A percentile compares a stretch with the other conserved stretches of the same genome.
These are phyloP conservation scores for Vigna radiata DNA, from an alignment of 306 rosid genomes.

Conservation along the genomic window DNA sequence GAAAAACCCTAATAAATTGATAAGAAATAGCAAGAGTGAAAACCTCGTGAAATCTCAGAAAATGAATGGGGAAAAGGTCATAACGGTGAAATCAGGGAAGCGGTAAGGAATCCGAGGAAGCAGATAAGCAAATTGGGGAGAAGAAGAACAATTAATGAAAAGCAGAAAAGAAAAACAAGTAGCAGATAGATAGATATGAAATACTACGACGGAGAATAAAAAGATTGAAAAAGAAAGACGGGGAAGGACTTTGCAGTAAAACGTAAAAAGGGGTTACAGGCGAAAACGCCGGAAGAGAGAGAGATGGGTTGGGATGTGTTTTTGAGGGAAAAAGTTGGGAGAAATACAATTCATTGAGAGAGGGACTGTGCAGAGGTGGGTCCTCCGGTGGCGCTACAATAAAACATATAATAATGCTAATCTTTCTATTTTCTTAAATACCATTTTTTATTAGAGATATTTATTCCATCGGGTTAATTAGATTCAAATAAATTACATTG, in stretches of 20 bases:
- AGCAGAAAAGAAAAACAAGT: slow-evolving; percentile 39
- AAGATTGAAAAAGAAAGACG: slow-evolving; percentile 25
- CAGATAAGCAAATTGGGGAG: slow-evolving; percentile 53
- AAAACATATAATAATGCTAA: neutral
- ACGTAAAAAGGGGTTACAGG: slow-evolving; percentile 38
- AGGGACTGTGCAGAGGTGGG: slow-evolving; percentile 4
- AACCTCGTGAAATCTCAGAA: slow-evolving; percentile 54
- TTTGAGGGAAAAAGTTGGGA: neutral
- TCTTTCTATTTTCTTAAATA: neutral
- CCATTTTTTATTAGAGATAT: too few species aligned
- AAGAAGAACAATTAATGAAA: slow-evolving; percentile 34
- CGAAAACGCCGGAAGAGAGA: slow-evolving; percentile 42
- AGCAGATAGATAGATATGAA: slow-evolving; percentile 43
- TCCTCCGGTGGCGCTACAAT: neutral
- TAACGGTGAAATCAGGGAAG: slow-evolving; percentile 35
- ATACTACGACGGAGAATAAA: slow-evolving; percentile 34
- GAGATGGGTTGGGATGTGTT: slow-evolving; percentile 31
- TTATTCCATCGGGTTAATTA: too few species aligned
- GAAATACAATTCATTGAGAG: neutral
- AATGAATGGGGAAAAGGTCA: neutral
- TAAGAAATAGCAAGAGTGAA: slow-evolving; percentile 36
- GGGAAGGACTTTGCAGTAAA: slow-evolving; percentile 39
- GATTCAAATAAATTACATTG: too few species aligned
- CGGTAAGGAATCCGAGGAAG: slow-evolving; percentile 44
- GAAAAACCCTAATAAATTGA: slow-evolving; percentile 67